Evolutionary conservation across 495 filamentous ascomycete species (phyloP).

Genomic region (Hyaloscypha finlandica): DNA sequence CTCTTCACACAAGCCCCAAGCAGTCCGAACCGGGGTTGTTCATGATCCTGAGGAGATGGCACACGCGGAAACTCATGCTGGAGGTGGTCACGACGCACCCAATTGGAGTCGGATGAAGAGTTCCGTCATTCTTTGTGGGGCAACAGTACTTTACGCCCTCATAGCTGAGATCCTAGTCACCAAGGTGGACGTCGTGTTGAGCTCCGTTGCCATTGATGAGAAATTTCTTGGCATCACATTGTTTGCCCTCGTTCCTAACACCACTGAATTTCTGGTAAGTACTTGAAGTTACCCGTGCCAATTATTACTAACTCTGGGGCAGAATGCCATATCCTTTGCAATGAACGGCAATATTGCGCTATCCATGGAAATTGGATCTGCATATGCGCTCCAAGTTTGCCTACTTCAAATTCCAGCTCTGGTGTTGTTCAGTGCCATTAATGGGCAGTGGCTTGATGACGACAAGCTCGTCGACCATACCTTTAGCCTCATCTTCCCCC

Average conservation of each 20-base stretch:
- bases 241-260: conserved; percentile 96
- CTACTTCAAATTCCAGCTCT: conserved; percentile 94
- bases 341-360: conserved; percentile 99
- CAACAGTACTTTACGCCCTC: conserved; percentile 90
- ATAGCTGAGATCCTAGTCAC: conserved; percentile 97
- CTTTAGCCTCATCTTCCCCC: conserved; percentile 94
- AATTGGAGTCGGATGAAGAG: conserved; percentile 96
- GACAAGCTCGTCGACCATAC: conserved; percentile 70
- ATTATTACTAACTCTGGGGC: conserved; percentile 38
- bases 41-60: conserved; percentile 46
- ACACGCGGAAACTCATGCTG: conserved; percentile 48
- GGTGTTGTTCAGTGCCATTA: conserved; percentile 82
- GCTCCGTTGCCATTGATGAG: conserved; percentile 88
- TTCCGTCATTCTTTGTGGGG: conserved; percentile 82
- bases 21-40: conserved; percentile 25
- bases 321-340: conserved; percentile 99
- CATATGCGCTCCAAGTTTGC: conserved; percentile 96
- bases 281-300: neutral
- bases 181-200: conserved; percentile 91
- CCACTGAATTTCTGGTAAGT: conserved; percentile 92
- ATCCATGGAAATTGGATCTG: conserved; percentile 98
- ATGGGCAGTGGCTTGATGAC: conserved; percentile 33
- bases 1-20: conserved; percentile 30
- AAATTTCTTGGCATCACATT: conserved; percentile 98
- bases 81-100: conserved; percentile 91